phyloP scores from a whole-genome alignment of 2,329 filamentous ascomycete species.

The Byssoonygena ceratinophila region DNA sequence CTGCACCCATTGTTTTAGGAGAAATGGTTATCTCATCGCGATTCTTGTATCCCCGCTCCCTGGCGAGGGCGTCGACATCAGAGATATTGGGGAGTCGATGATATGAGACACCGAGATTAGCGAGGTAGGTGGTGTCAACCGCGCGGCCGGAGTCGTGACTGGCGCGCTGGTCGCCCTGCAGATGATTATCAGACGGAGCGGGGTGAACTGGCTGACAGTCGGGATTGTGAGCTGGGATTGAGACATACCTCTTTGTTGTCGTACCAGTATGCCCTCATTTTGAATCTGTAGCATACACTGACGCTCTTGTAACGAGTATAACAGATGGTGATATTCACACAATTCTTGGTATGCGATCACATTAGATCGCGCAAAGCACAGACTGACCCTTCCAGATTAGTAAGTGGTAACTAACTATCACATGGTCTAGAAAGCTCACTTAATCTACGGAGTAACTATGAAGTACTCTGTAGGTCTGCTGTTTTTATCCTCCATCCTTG shows the following conservation, averaged over 20 bases:
- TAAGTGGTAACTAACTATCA: too few species aligned
- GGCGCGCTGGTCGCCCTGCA: conserved; percentile 81
- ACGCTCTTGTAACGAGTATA: too few species aligned
- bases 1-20: conserved; percentile 68
- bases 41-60: conserved; percentile 76
- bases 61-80: conserved; percentile 63
- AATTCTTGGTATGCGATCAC: too few species aligned
- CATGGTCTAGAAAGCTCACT: too few species aligned
- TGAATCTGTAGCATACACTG: too few species aligned
- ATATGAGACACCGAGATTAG: conserved; percentile 70
- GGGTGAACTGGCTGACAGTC: neutral
- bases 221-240: neutral
- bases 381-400: too few species aligned
- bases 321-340: too few species aligned
- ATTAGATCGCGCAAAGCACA: too few species aligned
- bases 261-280: conserved; percentile 62
- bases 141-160: conserved; percentile 73
- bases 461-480: too few species aligned
- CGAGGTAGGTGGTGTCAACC: conserved; percentile 56
- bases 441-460: too few species aligned
- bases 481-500: too few species aligned
- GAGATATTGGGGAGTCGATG: conserved; percentile 54
- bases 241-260: conserved; percentile 51
- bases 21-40: conserved; percentile 87
- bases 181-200: conserved; percentile 13